Evolutionary conservation across 2,329 filamentous ascomycete genomes (phyloP), one percentile per base, ranked within the genome.

Genomic region (Rhinocladiella mackenziei): DNA sequence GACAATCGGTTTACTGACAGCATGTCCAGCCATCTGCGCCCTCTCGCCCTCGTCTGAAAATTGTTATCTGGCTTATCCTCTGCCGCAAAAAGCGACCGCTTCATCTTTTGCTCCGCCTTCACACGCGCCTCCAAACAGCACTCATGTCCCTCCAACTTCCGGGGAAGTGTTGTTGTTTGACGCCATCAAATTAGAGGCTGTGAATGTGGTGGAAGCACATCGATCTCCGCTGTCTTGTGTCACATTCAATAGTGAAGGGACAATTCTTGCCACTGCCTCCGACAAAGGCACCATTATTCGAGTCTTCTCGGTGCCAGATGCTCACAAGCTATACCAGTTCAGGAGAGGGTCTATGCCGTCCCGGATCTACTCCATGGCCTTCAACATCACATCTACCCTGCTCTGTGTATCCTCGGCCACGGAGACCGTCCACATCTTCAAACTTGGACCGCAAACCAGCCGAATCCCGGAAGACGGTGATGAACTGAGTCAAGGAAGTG

Each of bases 201-300:
- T 96, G 47, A 97, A 95, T 59, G 89, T 97, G 18, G 85, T 97
- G 43, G 89, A 96, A 65, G 92, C 92, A 11, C 92, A 98, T 67
- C 84, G 89, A 50, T 88, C 92, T 10, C 89, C 92, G 0, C 67
- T 98, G 11, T 94, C 87, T 9, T 92, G 83, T 61, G 87, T 98
- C 41, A 85, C 89, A 15, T 75, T 98, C 50, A 98, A 96, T 65
- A 89, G 81, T 60, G 89, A 96, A 50, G 92, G 92, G 9, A 96
- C 86, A 2, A 68, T 96, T 31, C 75, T 98, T 32, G 92, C 92
- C 10, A 98, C 92, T 2, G 88, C 92, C 1, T 97, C 91, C 15
- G 92, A 98, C 64, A 98, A 94, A 40, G 92, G 92, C 53, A 98
- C 92, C 1, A 94, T 98, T 49, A 94, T 98, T 53, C 83, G 92